A percentile compares a stretch with the other conserved stretches of the same genome.
These are phyloP conservation scores for Penicillium cinerascens DNA, from an alignment of 495 filamentous ascomycete species.

Conservation along the genomic window DNA sequence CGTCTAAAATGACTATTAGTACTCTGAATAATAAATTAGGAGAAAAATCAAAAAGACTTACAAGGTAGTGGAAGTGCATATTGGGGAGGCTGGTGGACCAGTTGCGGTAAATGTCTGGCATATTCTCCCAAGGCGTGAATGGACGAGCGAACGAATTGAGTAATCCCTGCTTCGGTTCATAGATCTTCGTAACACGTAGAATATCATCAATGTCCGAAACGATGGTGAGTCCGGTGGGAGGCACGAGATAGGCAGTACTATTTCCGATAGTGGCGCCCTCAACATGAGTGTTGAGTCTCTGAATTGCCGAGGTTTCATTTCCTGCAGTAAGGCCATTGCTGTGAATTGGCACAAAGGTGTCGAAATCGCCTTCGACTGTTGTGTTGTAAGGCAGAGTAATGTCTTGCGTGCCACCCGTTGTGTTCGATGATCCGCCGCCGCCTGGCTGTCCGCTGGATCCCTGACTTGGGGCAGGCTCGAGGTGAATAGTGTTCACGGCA, in stretches of 20 bases:
- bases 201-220: slow-evolving; percentile 79
- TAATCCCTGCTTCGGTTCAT: slow-evolving; percentile 65
- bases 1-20: slow-evolving; percentile 32
- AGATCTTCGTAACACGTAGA: slow-evolving; percentile 79
- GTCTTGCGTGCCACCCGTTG: slow-evolving; percentile 52
- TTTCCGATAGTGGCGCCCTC: slow-evolving; percentile 63
- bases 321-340: slow-evolving; percentile 52
- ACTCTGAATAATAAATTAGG: not conserved
- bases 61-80: slow-evolving; percentile 76
- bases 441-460: slow-evolving; percentile 49
- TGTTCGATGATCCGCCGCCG: slow-evolving; percentile 50
- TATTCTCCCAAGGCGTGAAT: slow-evolving; percentile 71
- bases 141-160: slow-evolving; percentile 72
- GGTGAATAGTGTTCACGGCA: slow-evolving; percentile 57
- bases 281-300: slow-evolving; percentile 63
- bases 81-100: slow-evolving; percentile 58
- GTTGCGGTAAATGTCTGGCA: slow-evolving; percentile 70
- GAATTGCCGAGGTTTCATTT: slow-evolving; percentile 57
- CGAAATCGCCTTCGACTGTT: slow-evolving; percentile 66
- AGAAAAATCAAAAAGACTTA: not conserved
- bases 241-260: slow-evolving; percentile 72
- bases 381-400: slow-evolving; percentile 54
- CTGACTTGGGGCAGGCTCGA: slow-evolving; percentile 50
- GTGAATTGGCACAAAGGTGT: slow-evolving; percentile 56
- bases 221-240: slow-evolving; percentile 61